Evolutionary conservation across 768 basidiomycete genomes (phyloP), one percentile per base, ranked within the genome.

Genomic region (Termitomyces sp.): DNA sequence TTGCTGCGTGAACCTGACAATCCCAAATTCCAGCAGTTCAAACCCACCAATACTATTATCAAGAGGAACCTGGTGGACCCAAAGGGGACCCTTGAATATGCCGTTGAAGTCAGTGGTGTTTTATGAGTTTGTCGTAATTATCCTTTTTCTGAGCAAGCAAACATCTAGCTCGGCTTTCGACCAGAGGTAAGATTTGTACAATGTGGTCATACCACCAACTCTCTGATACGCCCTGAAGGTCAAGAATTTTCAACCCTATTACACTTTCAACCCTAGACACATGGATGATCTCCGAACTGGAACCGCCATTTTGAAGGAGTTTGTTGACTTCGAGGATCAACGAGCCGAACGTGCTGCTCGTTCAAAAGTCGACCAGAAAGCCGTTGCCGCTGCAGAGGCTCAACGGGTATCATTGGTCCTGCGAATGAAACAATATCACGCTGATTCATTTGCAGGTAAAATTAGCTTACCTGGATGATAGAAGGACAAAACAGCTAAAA

Each of bases 21-120:
- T 62, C 72, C 76, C 22, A 92, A 87, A 70, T 94, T 77, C 62
- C 81, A 81, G 58, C 77, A 77, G 62, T 90, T 93, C 79, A 93
- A 91, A 71, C 76, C 82, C 6, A 91, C 88, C 14, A 94, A 94
- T 63, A 69, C 66, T 32, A 73, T 73, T 22, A 88, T 92, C 74
- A 79, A 88, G 72, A 76, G 79, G 16, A 72, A 83, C 59, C 67
- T 93, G 31, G 78, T 94, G 16, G 80, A 90, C 41, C 83, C 84
- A 14, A 82, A 87, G 74, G 88, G 91, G 3, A 78, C 88, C 0
- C 72, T 94, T 39, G 91, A 94, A 68, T 93, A 88, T 72, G 90
- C 88, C 0, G 76, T 90, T 42, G 88, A 82, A 65, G 91, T 90
- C 31, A 70, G 87, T 77, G 42, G 18, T 29, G 10, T 52, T 20